These are phyloP conservation scores for Tulasnella sp. DNA, from an alignment of 768 basidiomycete species.

Conservation along the genomic window DNA sequence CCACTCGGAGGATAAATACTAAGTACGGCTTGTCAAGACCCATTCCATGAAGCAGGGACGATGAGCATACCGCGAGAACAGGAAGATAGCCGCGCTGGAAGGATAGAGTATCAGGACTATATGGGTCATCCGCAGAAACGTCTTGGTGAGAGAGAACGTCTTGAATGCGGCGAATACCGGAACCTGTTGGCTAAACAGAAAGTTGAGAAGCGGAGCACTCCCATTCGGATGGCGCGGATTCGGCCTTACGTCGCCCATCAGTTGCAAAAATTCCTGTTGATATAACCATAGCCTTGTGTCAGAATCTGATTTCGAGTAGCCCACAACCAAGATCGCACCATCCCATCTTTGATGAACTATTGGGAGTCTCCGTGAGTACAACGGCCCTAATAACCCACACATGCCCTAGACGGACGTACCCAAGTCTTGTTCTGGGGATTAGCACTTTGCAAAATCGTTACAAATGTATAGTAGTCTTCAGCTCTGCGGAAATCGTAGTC, in stretches of 20 bases:
- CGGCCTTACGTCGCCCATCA: background rate
- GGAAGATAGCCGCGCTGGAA: background rate
- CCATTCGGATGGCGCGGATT: too few relatives aligned
- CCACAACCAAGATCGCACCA: background rate
- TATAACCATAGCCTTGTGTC: background rate
- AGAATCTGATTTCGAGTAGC: background rate
- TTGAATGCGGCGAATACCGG: background rate
- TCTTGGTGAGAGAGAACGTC: background rate
- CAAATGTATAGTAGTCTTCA: background rate
- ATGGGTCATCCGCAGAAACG: background rate
- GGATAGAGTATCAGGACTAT: background rate
- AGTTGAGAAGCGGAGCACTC: background rate
- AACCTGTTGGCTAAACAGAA: background rate
- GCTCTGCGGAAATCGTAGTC: background rate
- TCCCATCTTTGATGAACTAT: background rate
- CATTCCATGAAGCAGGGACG: background rate
- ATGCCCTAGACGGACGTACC: background rate
- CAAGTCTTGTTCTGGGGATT: background rate
- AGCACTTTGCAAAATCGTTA: background rate
- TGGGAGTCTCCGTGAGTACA: background rate
- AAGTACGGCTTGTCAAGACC: background rate
- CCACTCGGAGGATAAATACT: conserved; percentile 53
- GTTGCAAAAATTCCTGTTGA: background rate
- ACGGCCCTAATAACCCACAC: background rate
- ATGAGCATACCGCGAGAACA: background rate